Conservation (phyloP, 78 protist genomes). For the slime mould (Dictyostelium discoideum) region DNA sequence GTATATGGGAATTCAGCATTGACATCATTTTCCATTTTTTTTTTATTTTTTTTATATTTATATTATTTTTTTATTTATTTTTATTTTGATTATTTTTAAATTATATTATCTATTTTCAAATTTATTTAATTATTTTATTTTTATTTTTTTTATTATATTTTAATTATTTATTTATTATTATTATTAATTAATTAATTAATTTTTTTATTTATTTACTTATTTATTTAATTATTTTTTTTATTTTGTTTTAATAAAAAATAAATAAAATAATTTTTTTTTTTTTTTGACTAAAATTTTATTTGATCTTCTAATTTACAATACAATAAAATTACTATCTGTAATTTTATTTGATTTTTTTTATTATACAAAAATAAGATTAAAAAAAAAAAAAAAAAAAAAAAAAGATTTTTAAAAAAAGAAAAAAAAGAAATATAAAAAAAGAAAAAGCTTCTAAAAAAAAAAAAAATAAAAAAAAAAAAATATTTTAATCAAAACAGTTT, state of each 20-base stretch:
- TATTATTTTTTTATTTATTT: not conserved
- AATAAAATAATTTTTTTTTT: too few species aligned
- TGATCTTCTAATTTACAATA: not conserved
- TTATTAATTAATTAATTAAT: not conserved
- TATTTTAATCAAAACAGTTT: not conserved
- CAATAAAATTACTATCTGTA: not conserved
- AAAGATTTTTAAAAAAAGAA: not conserved
- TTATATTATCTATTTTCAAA: too few species aligned
- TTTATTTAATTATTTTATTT: too few species aligned
- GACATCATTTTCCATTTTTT: constrained; percentile 10
- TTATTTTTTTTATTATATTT: too few species aligned
- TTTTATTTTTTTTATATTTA: not conserved
- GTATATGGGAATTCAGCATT: not conserved
- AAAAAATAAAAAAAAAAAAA: not conserved
- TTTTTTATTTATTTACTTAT: not conserved
- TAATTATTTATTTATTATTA: too few species aligned
- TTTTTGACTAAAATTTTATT: not conserved
- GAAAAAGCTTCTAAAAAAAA: not conserved
- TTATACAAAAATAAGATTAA: not conserved
- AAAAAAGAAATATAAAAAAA: not conserved
- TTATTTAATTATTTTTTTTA: not conserved
- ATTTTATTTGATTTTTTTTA: too few species aligned
- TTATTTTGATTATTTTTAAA: not conserved
- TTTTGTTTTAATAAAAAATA: not conserved
- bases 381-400: not conserved